Evolutionary conservation across 2,329 filamentous ascomycete species (phyloP).

Genomic region (Colletotrichum sp.): DNA sequence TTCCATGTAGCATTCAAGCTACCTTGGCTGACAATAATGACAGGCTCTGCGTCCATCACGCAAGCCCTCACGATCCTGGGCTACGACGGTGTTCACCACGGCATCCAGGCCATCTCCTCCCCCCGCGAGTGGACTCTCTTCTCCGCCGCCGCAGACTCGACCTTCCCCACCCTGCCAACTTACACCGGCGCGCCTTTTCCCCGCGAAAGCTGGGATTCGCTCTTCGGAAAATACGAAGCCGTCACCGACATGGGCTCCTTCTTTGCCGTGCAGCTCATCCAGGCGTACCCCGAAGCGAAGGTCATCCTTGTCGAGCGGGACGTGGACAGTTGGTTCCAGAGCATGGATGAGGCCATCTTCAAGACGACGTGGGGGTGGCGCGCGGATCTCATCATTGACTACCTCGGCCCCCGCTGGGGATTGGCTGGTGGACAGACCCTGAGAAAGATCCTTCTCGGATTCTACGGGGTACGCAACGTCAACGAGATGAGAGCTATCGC

Average conservation of each 20-base stretch:
- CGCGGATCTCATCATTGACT: slow-evolving; percentile 22
- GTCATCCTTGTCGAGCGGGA: slow-evolving; percentile 57
- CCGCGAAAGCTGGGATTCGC: slow-evolving; percentile 26
- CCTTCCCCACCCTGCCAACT: slow-evolving; percentile 25
- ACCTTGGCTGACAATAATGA: not conserved
- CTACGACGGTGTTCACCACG: slow-evolving; percentile 37
- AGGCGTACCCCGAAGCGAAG: slow-evolving; percentile 76
- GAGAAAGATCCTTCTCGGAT: slow-evolving; percentile 32
- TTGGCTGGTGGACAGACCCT: slow-evolving; percentile 25
- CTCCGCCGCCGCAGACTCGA: slow-evolving; percentile 32
- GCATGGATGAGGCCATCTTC: slow-evolving; percentile 23
- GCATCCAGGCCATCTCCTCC: slow-evolving; percentile 27
- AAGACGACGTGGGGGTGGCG: slow-evolving; percentile 28
- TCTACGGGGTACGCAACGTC: slow-evolving; percentile 27
- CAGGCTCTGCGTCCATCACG: slow-evolving; percentile 34
- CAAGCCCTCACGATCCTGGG: slow-evolving; percentile 35
- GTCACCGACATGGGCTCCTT: slow-evolving; percentile 54
- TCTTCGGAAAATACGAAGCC: slow-evolving; percentile 31
- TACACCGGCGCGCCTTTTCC: slow-evolving; percentile 25
- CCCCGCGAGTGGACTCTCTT: slow-evolving; percentile 28
- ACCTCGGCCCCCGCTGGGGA: slow-evolving; percentile 36
- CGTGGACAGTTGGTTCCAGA: not conserved
- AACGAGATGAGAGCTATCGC: slow-evolving; percentile 41
- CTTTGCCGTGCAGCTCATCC: slow-evolving; percentile 73
- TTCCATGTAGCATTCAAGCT: not conserved